Evolutionary conservation across 2,329 filamentous ascomycete species (phyloP).

Genomic region (Nigrospora osmanthi): DNA sequence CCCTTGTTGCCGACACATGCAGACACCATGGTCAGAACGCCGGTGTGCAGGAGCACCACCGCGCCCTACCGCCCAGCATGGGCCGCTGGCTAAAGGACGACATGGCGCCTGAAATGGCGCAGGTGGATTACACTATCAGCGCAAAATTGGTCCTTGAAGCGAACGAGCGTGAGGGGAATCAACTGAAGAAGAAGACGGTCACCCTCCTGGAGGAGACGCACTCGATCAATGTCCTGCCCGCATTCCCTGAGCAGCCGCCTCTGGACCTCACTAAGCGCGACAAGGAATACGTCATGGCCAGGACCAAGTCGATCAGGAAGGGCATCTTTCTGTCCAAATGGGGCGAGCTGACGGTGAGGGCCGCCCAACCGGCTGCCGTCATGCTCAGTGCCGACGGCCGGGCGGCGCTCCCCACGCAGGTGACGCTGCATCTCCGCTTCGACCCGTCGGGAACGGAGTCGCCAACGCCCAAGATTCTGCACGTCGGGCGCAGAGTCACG

Average conservation of each 20-base stretch:
- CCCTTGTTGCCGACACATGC: constrained; percentile 50
- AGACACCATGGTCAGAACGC: constrained; percentile 37
- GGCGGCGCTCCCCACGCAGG: constrained; percentile 30
- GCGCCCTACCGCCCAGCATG: constrained; percentile 44
- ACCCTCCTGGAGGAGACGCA: constrained; percentile 33
- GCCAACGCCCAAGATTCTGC: constrained; percentile 38
- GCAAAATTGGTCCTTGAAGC: constrained; percentile 32
- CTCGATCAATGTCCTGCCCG: constrained; percentile 45
- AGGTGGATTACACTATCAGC: constrained; percentile 44
- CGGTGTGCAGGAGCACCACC: constrained; percentile 42
- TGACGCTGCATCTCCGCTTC: constrained; percentile 39
- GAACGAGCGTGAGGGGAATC: constrained; percentile 13
- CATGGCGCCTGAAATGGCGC: constrained; percentile 45
- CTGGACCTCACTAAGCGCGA: constrained; percentile 40
- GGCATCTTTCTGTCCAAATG: constrained; percentile 43
- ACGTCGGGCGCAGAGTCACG: constrained; percentile 40
- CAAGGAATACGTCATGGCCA: constrained; percentile 39
- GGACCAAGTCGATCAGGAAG: constrained; percentile 45
- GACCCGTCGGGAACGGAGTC: constrained; percentile 33
- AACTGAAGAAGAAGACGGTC: constrained; percentile 7
- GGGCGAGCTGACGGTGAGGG: constrained; percentile 37
- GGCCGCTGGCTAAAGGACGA: constrained; percentile 47
- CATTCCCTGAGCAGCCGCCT: constrained; percentile 40
- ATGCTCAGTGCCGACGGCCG: constrained; percentile 43
- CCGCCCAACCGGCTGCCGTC: constrained; percentile 37